phyloP scores from a whole-genome alignment of 164 flowering plant species.

The Protea cynaroides region DNA sequence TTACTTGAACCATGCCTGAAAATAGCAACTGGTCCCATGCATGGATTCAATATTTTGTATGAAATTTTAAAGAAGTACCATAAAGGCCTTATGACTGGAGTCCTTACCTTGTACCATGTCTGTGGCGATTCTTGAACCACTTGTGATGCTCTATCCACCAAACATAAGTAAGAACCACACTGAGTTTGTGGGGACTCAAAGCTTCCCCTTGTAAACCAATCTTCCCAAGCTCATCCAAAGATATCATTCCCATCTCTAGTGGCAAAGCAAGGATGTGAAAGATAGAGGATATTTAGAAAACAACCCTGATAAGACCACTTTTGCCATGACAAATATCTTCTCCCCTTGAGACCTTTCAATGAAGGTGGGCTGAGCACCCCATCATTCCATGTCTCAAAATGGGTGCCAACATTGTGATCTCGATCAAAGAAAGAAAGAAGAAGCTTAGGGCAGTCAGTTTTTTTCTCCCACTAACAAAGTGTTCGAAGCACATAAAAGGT shows the following conservation, averaged over 20 bases:
- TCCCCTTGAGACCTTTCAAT: constrained; percentile 70
- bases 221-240: constrained; percentile 28
- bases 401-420: constrained; percentile 73
- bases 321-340: constrained; percentile 62
- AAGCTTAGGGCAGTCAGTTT: neutral
- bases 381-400: constrained; percentile 86
- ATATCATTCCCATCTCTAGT: neutral
- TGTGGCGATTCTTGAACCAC: constrained; percentile 52
- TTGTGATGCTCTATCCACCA: constrained; percentile 63
- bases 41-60: no score
- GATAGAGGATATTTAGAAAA: constrained; percentile 1
- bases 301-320: constrained; percentile 93
- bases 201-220: constrained; percentile 82
- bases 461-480: neutral
- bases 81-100: constrained; percentile 6
- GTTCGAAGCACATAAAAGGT: no score
- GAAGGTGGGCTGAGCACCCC: constrained; percentile 93
- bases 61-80: neutral
- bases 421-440: neutral
- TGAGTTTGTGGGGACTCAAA: constrained; percentile 51
- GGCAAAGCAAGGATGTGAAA: neutral
- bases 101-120: constrained; percentile 87
- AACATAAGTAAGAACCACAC: constrained; percentile 68
- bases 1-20: no score
- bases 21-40: neutral